Conservation (phyloP, 345 rosid species). For the Citrus mangshanensis region DNA sequence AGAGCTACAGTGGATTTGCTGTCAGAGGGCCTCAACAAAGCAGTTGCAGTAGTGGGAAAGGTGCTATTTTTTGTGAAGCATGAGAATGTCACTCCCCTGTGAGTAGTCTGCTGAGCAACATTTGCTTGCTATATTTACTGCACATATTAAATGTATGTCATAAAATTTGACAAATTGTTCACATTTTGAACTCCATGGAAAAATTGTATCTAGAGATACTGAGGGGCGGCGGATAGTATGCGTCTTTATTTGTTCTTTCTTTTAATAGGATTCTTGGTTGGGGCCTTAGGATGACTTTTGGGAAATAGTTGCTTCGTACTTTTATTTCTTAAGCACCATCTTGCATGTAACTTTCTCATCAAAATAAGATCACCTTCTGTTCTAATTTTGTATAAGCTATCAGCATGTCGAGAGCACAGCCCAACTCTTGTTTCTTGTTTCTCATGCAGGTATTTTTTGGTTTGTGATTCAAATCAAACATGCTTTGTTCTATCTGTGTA, state of each 20-base stretch:
- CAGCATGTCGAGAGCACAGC: neutral
- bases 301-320: neutral
- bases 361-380: neutral
- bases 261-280: neutral
- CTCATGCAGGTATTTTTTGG: constrained; percentile 55
- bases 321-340: neutral
- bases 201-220: neutral
- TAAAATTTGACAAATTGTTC: neutral
- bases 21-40: constrained; percentile 59
- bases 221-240: neutral
- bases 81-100: constrained; percentile 61
- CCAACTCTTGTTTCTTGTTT: constrained; percentile 6
- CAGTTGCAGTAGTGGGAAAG: constrained; percentile 53
- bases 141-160: neutral
- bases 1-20: constrained; percentile 45
- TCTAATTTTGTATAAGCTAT: neutral
- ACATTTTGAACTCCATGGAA: neutral
- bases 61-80: constrained; percentile 61
- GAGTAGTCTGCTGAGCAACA: constrained; percentile 25
- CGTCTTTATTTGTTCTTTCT: neutral
- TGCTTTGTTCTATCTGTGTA: constrained; percentile 65
- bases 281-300: neutral
- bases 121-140: neutral
- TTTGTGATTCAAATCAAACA: constrained; percentile 57
- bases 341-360: neutral